Conservation (phyloP, 2,329 filamentous ascomycete genomes). For the Albifimbria verrucaria region DNA sequence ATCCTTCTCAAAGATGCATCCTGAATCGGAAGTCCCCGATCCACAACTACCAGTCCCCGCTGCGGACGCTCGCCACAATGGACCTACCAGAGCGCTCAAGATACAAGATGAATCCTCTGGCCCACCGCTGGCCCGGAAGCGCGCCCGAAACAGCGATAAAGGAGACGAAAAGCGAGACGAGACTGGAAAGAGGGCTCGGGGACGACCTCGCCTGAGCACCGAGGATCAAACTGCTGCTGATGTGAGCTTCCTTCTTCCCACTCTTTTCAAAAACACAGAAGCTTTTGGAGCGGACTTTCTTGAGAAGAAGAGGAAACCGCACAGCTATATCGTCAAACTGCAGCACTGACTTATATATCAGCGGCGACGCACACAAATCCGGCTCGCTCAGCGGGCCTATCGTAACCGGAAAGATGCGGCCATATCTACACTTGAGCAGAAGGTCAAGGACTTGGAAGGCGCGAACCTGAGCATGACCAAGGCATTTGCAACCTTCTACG, state of each 20-base stretch:
- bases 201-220: conserved; percentile 72
- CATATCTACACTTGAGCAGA: conserved; percentile 68
- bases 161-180: conserved; percentile 42
- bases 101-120: neutral
- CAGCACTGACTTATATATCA: too few species aligned
- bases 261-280: neutral
- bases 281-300: too few species aligned
- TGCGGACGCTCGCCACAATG: neutral
- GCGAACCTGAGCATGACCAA: conserved; percentile 72
- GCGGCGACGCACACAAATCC: conserved; percentile 83
- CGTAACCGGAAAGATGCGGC: conserved; percentile 80
- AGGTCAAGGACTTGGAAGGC: conserved; percentile 65
- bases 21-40: neutral
- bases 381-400: conserved; percentile 81
- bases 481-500: conserved; percentile 65
- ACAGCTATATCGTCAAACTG: too few species aligned
- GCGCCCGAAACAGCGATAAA: conserved; percentile 17
- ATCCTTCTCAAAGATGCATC: neutral
- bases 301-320: too few species aligned
- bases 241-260: conserved; percentile 49
- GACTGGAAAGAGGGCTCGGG: conserved; percentile 65
- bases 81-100: neutral
- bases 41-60: neutral
- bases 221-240: conserved; percentile 75
- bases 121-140: conserved; percentile 14